A percentile compares a stretch with the other conserved stretches of the same genome.
Evolutionary conservation across 2,329 filamentous ascomycete species (phyloP).

Genomic region (Penicillium sp.): DNA sequence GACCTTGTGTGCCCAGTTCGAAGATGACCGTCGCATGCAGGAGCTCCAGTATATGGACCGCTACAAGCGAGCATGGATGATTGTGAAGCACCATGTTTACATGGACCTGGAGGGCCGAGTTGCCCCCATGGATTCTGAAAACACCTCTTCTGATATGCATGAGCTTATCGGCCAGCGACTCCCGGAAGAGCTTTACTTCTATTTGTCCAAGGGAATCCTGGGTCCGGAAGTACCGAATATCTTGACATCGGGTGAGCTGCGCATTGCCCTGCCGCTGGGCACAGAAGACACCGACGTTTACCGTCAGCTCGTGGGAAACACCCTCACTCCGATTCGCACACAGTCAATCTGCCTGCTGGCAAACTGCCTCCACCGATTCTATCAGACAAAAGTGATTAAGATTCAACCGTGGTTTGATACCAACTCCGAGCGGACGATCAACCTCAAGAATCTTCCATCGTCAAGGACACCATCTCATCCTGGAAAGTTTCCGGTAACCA

Average conservation of each 20-base stretch:
- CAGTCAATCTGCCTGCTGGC: slow-evolving; percentile 73
- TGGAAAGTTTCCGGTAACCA: slow-evolving; percentile 67
- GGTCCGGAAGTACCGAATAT: slow-evolving; percentile 73
- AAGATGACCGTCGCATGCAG: slow-evolving; percentile 68
- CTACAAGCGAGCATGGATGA: slow-evolving; percentile 79
- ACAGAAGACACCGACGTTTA: slow-evolving; percentile 76
- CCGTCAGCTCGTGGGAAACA: slow-evolving; percentile 67
- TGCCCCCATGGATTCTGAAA: slow-evolving; percentile 65
- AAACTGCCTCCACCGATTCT: slow-evolving; percentile 74
- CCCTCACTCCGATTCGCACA: slow-evolving; percentile 69
- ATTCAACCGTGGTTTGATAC: slow-evolving; percentile 81
- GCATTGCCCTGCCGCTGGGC: slow-evolving; percentile 78
- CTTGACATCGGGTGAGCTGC: slow-evolving; percentile 72
- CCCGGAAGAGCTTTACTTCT: slow-evolving; percentile 84
- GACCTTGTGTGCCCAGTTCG: slow-evolving; percentile 68
- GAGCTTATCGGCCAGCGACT: slow-evolving; percentile 86
- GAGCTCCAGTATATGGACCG: slow-evolving; percentile 75
- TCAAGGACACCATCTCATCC: slow-evolving; percentile 51
- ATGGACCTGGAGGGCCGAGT: slow-evolving; percentile 73
- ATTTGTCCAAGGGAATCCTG: slow-evolving; percentile 77
- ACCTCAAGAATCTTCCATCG: slow-evolving; percentile 54
- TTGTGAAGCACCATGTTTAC: slow-evolving; percentile 80
- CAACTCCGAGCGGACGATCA: slow-evolving; percentile 60
- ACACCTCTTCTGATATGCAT: slow-evolving; percentile 75
- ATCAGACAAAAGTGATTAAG: slow-evolving; percentile 70